Conservation (phyloP, 768 basidiomycete species). For the Tylopilus subfusipes region DNA sequence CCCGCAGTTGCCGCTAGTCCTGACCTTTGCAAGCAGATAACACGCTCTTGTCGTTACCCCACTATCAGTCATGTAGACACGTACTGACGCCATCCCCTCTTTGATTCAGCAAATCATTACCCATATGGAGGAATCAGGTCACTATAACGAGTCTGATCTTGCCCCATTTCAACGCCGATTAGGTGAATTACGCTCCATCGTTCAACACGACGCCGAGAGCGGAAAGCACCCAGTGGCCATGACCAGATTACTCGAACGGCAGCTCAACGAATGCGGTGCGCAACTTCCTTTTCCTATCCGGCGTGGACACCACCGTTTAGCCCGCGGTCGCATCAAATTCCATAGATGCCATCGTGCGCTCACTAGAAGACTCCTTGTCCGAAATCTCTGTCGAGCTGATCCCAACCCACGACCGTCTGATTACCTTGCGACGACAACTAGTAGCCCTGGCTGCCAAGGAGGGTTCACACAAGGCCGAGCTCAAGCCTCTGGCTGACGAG, state of each 20-base stretch:
- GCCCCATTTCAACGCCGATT: conserved; percentile 83
- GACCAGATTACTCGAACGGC: conserved; percentile 84
- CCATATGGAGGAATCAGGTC: conserved; percentile 93
- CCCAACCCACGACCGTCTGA: conserved; percentile 85
- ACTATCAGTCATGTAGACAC: conserved; percentile 18
- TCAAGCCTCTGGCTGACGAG: conserved; percentile 89
- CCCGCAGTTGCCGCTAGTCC: conserved; percentile 15
- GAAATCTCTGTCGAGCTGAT: conserved; percentile 87
- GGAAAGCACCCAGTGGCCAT: conserved; percentile 84
- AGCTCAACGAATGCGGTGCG: conserved; percentile 90
- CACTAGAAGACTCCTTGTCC: conserved; percentile 80
- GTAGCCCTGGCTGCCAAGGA: conserved; percentile 86
- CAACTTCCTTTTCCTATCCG: conserved; percentile 17
- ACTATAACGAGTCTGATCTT: conserved; percentile 90
- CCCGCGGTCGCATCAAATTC: background rate
- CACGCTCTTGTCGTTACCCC: conserved; percentile 18
- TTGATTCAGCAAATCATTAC: conserved; percentile 79
- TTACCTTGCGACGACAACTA: conserved; percentile 84
- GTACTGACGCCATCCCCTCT: conserved; percentile 24
- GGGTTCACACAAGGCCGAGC: conserved; percentile 77
- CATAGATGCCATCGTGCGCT: conserved; percentile 69
- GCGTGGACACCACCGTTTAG: background rate
- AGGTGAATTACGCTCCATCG: conserved; percentile 77
- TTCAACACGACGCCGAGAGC: conserved; percentile 76
- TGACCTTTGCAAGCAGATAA: conserved; percentile 22